phyloP scores from a whole-genome alignment of 1,284 basidiomycete species.

The Athelia psychrophila region DNA sequence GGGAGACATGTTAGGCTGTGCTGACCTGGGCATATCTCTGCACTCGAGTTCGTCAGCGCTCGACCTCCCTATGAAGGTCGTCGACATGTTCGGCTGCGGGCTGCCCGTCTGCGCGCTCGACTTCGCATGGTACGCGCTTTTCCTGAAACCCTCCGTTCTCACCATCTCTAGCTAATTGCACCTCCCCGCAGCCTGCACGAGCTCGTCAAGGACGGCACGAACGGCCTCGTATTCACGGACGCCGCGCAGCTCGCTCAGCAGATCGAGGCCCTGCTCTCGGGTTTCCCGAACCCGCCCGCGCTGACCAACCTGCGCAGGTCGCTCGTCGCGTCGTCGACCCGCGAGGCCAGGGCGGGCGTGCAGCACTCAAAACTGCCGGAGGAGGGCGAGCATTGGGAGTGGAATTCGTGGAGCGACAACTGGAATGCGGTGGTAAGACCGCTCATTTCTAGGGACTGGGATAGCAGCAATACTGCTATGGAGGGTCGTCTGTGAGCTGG shows the following conservation, averaged over 20 bases:
- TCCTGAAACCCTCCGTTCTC: not conserved
- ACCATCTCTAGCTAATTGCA: conserved; percentile 4
- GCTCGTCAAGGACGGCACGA: conserved; percentile 80
- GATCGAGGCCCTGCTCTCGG: conserved; percentile 51
- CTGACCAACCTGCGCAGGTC: not conserved
- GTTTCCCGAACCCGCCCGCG: not conserved
- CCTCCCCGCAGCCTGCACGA: conserved; percentile 66
- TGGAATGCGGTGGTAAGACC: conserved; percentile 73
- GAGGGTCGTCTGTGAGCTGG: no score
- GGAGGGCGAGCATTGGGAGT: conserved; percentile 43
- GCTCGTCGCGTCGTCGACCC: not conserved
- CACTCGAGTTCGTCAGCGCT: conserved; percentile 89
- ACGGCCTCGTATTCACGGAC: conserved; percentile 78
- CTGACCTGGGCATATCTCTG: conserved; percentile 89
- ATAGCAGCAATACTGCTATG: no score
- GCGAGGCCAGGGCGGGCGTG: not conserved
- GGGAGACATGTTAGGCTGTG: no score
- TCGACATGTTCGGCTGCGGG: conserved; percentile 98
- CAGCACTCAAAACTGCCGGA: not conserved
- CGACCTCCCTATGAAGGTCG: conserved; percentile 99
- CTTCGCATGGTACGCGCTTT: conserved; percentile 80
- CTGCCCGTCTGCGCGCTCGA: conserved; percentile 90
- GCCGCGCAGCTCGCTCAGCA: conserved; percentile 71
- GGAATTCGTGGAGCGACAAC: conserved; percentile 83
- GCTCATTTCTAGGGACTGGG: conserved; percentile 49